Evolutionary conservation across 2,329 filamentous ascomycete species (phyloP), one percentile per base, ranked within the genome.

Genomic region (Lachnellula hyalina): DNA sequence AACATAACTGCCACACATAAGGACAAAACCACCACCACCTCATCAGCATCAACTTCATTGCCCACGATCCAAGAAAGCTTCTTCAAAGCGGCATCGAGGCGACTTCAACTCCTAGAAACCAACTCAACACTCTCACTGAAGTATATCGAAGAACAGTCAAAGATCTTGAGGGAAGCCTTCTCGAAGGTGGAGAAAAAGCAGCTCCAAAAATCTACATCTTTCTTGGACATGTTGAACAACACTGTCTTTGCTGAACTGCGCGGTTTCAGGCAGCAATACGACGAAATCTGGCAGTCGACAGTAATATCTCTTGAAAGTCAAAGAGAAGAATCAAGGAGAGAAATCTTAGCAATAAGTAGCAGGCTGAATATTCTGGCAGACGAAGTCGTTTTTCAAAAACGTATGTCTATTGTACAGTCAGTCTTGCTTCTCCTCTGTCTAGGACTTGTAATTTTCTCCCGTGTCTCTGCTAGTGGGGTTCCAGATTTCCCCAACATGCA

Each of bases 21-120:
- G 45, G 62, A 60, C 11, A 67, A 67, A 52, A 67, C 46, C 62
- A 66, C 71, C 53, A 74, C 62, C 64, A 75, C 71, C 23, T 55
- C 71, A 25, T 73, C 76, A 8, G 66, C 77, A 1, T 69, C 78
- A 7, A 71, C 79, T 1, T 72, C 87, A 1, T 82, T 84, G 0
- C 92, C 93, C 2, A 91, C 92, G 0, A 94, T 95, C 1, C 94
- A 99, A 71, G 94, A 99, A 69, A 94, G 89, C 1, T 97, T 99
- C 72, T 99, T 96, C 80, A 97, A 97, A 70, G 90, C 91, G 4
- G 87, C 97, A 8, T 90, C 92, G 60, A 97, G 97, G 71, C 89
- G 94, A 1, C 79, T 99, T 4, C 89, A 93, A 61, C 85, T 92
- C 64, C 84, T 97, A 7, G 94, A 99, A 71, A 83, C 89, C 15